Base-by-base conservation (phyloP, 352 stramenopile species). In the Globisporangium yorkense region DNA sequence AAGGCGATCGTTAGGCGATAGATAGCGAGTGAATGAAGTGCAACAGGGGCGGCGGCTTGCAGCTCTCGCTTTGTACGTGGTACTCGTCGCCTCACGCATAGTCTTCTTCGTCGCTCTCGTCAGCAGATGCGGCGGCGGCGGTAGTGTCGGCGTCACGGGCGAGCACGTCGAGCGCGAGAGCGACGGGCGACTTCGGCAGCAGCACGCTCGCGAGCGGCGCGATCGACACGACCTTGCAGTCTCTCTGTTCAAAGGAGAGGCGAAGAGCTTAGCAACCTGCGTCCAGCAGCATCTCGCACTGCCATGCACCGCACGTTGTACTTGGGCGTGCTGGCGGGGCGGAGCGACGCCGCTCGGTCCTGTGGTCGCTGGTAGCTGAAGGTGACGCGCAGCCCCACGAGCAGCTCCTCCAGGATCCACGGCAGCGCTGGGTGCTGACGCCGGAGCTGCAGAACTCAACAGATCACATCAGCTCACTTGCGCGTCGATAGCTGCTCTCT, bases 1-100 rank as follows among this genome's bases (percentile, higher is more conserved):
- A 94, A 94, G 78, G 69, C 80, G 24, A 85, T 87, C 59, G 84
- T 94, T 55, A 74, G 74, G 51, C 70, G 68, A 54, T 85, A 80
- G 43, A 45, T 27, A 15, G 33, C 5, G 9, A 37, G 9, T 6
- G 35, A 41, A 41, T 41, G 12, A 13, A 41, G 9, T 2, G 10
- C 35, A 15, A 9, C 35, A 15, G 35, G 10, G 5, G 31, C 31
- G 5, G 31, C 4, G 8, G 5, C 8, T 35, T 35, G 31, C 8
- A 35, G 31, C 31, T 35, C 31, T 35, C 31, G 31, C 31, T 9
- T 35, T 35, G 31, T 27, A 27, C 24, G 24, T 27, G 24, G 24
- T 27, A 27, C 24, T 27, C 24, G 24, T 27, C 24, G 24, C 24
- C 24, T 27, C 24, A 27, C 24, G 24, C 24, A 27, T 27, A 1